Evolutionary conservation across 2,329 filamentous ascomycete genomes (phyloP), one percentile per base, ranked within the genome.

Genomic region (Basipetospora sp.): DNA sequence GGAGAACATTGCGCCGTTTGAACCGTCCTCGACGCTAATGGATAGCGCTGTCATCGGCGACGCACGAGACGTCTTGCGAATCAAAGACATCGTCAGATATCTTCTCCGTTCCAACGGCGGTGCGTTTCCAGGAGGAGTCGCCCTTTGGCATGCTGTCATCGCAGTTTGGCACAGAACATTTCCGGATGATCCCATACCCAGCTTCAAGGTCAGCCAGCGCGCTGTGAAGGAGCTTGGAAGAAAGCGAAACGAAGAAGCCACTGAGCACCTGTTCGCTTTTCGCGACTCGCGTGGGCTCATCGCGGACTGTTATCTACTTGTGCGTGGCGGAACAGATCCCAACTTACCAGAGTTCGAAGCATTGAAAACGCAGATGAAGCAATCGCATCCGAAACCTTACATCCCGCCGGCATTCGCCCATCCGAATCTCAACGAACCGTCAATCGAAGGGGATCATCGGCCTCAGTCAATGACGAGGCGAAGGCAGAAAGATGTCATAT

Each of bases 71-170:
- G 15, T 38, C 18, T 13, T 54, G 5, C 57, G 60, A 27, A 51
- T 54, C 3, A 50, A 50, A n/a, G 54, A 59, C 34, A 59, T 66
- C 34, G 53, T 66, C 31, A 45, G 54, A 10, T 56, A 63, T 41
- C 51, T 67, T 8, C 50, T 68, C 10, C 49, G 55, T 29, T 48
- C 50, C 18, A 63, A 57, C 31, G 48, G 49, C 2, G 69, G 69
- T 0, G 63, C 66, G 1, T 65, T 74, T 31, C 65, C 71, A 2
- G 64, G 66, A 13, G 66, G 65, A 17, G 57, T 61, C 29, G 55
- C 64, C 3, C 50, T 74, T 4, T 70, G 65, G 54, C 60, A 64
- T 40, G 63, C 63, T 2, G 47, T 70, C 4, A 54, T 59, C 11
- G 55, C 55, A 8, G 50, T 63, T 6, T 74, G 68, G 61, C 48